Evolutionary conservation across 129 eudicot genomes (phyloP).

Genomic region (Helichrysum umbraculigerum): DNA sequence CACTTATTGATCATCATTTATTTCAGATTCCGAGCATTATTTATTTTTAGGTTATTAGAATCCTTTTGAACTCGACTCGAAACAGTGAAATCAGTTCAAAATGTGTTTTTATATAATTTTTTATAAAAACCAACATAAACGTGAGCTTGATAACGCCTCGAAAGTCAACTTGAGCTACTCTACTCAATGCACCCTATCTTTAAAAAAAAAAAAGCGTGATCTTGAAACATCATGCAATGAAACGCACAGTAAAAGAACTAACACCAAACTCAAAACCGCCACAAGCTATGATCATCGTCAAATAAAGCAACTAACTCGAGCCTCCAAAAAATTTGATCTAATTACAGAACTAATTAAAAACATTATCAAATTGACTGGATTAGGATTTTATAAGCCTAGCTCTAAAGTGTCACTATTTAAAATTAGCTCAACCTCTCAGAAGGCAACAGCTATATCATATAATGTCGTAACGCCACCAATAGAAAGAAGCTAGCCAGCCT

Average conservation of each 20-base stretch:
- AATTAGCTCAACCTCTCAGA: slow-evolving; percentile 14
- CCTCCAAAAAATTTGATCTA: slow-evolving; percentile 17
- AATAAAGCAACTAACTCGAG: background rate
- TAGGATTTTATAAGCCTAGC: slow-evolving; percentile 13
- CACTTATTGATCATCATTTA: too few relatives aligned
- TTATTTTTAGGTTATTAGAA: too few relatives aligned
- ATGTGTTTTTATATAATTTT: too few relatives aligned
- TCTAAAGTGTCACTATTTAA: slow-evolving; percentile 15
- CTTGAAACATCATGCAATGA: background rate
- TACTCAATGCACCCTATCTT: background rate
- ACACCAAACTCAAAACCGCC: background rate
- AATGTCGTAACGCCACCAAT: slow-evolving; percentile 29
- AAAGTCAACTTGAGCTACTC: background rate
- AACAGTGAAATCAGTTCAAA: too few relatives aligned
- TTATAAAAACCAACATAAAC: too few relatives aligned
- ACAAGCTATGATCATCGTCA: slow-evolving; percentile 9
- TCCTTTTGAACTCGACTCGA: too few relatives aligned
- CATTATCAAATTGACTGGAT: slow-evolving; percentile 18
- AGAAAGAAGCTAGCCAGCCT: slow-evolving; percentile 30
- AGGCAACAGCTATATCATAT: slow-evolving; percentile 30
- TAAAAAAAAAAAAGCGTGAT: background rate
- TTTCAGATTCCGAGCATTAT: too few relatives aligned
- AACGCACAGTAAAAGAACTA: background rate
- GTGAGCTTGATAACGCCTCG: too few relatives aligned
- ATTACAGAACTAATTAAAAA: slow-evolving; percentile 23